Percentiles rank a stretch among this genome's conserved stretches.
These are phyloP conservation scores for Globisporangium acanthophoron DNA, from an alignment of 352 stramenopile species.

Conservation along the genomic window DNA sequence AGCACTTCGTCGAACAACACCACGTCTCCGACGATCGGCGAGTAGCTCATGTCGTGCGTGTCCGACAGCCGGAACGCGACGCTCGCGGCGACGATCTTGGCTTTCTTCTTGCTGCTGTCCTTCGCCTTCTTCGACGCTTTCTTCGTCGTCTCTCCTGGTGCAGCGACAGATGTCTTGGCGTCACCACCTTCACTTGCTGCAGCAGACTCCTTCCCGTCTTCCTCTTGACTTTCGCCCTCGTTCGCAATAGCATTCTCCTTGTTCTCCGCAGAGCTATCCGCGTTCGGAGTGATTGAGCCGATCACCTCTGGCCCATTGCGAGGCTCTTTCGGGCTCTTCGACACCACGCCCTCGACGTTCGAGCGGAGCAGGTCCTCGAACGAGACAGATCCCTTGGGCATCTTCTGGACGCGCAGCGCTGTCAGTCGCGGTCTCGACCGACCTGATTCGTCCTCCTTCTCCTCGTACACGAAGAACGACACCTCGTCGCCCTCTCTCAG, in stretches of 20 bases:
- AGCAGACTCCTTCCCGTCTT: constrained; percentile 2
- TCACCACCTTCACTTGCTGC: neutral
- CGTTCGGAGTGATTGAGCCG: constrained; percentile 37
- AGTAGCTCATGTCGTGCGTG: constrained; percentile 57
- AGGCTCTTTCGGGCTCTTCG: constrained; percentile 60
- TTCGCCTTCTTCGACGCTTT: constrained; percentile 9
- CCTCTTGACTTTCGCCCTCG: constrained; percentile 6
- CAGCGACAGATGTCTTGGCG: neutral
- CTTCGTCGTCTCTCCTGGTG: neutral
- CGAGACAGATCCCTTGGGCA: constrained; percentile 45
- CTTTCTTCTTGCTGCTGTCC: constrained; percentile 38
- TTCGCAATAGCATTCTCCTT: neutral
- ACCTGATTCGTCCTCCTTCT: constrained; percentile 39
- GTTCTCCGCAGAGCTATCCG: constrained; percentile 1
- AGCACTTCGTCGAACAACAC: constrained; percentile 66
- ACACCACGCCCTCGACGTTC: constrained; percentile 53
- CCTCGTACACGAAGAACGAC: constrained; percentile 76
- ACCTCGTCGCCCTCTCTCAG: constrained; percentile 68
- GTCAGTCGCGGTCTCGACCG: constrained; percentile 37
- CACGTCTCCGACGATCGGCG: constrained; percentile 47
- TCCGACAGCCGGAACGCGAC: constrained; percentile 58
- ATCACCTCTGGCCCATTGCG: constrained; percentile 55
- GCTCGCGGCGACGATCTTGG: constrained; percentile 11
- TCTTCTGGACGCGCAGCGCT: constrained; percentile 61
- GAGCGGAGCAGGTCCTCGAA: constrained; percentile 59